phyloP scores from a whole-genome alignment of 768 basidiomycete genomes.

The Russula brevipes region DNA sequence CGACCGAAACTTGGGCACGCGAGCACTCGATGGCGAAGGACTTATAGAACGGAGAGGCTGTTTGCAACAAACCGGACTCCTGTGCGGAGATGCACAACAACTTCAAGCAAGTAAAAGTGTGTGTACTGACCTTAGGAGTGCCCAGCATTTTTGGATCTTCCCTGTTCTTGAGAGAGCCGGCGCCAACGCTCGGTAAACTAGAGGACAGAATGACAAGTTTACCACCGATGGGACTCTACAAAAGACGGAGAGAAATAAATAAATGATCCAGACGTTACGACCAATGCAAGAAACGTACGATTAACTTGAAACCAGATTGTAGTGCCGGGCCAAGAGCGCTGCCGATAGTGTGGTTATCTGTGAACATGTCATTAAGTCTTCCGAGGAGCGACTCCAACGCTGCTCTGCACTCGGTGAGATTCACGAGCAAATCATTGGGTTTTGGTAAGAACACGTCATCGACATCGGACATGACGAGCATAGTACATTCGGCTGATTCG shows the following conservation, averaged over 20 bases:
- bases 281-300: slow-evolving; percentile 44
- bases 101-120: neutral
- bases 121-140: slow-evolving; percentile 67
- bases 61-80: slow-evolving; percentile 89
- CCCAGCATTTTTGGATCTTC: slow-evolving; percentile 96
- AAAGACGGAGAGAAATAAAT: slow-evolving; percentile 10
- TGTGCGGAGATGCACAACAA: slow-evolving; percentile 29
- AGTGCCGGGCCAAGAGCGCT: slow-evolving; percentile 93
- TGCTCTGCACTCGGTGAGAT: slow-evolving; percentile 77
- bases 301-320: slow-evolving; percentile 93
- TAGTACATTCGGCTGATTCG: slow-evolving; percentile 71
- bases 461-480: slow-evolving; percentile 96
- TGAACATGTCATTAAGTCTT: slow-evolving; percentile 93
- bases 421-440: slow-evolving; percentile 93
- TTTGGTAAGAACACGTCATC: slow-evolving; percentile 98
- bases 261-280: neutral
- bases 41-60: slow-evolving; percentile 96
- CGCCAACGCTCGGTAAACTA: slow-evolving; percentile 79
- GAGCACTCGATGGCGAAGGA: slow-evolving; percentile 99
- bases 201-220: slow-evolving; percentile 88
- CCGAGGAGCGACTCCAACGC: slow-evolving; percentile 78
- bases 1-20: slow-evolving; percentile 92
- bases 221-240: slow-evolving; percentile 88
- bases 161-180: slow-evolving; percentile 89
- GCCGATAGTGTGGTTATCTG: slow-evolving; percentile 88